Percentiles rank a stretch among this genome's conserved stretches.
Conservation (phyloP, 345 rosid genomes). For the Nasturtium officinale region DNA sequence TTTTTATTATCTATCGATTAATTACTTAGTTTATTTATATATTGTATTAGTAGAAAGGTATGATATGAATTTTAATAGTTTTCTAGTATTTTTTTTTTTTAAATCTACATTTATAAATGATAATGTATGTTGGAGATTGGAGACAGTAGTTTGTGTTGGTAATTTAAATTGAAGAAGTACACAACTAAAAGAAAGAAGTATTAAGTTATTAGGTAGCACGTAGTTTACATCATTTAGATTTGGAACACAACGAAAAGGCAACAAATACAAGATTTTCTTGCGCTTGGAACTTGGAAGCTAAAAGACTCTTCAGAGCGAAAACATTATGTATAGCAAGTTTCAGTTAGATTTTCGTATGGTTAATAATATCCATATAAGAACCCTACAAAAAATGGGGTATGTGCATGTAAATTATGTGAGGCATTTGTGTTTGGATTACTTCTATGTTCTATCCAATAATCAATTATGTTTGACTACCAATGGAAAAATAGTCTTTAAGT, state of each 20-base stretch:
- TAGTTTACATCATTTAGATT: background rate
- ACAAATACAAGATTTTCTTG: background rate
- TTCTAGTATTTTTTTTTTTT: background rate
- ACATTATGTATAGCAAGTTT: background rate
- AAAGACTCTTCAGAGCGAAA: background rate
- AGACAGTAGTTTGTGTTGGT: background rate
- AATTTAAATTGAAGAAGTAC: background rate
- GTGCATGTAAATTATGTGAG: constrained; percentile 1
- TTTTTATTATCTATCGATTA: background rate
- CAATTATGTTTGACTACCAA: constrained; percentile 5
- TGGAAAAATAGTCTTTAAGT: constrained; percentile 11
- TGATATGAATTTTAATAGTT: background rate
- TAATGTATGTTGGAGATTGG: no score
- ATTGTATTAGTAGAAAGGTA: background rate
- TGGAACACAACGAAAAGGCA: background rate
- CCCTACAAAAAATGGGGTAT: background rate
- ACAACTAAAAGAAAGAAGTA: no score
- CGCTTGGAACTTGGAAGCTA: background rate
- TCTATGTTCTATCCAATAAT: background rate
- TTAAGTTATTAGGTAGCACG: background rate
- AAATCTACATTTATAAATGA: no score
- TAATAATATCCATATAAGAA: no score
- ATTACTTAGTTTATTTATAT: background rate
- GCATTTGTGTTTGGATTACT: constrained; percentile 12
- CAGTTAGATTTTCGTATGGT: no score